Evolutionary conservation across 2,329 filamentous ascomycete species (phyloP).

Genomic region (Phialocephala sp.): DNA sequence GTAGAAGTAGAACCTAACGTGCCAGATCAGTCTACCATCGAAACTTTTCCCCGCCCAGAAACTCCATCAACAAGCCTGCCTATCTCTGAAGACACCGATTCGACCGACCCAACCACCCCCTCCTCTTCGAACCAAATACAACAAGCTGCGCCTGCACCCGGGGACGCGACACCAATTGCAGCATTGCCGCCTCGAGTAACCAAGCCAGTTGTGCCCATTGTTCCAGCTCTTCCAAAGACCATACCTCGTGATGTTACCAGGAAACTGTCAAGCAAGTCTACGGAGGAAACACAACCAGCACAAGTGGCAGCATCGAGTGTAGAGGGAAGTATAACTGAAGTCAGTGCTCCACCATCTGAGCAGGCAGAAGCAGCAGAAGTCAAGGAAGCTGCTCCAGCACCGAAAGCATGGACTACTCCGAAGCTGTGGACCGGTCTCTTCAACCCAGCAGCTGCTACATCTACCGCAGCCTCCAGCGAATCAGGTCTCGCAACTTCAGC

Average conservation of each 20-base stretch:
- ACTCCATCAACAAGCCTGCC: constrained; percentile 50
- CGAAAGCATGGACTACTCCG: constrained; percentile 50
- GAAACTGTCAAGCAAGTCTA: constrained; percentile 26
- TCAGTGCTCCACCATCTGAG: constrained; percentile 6
- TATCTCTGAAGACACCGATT: constrained; percentile 45
- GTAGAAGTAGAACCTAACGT: background rate
- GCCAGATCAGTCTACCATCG: constrained; percentile 36
- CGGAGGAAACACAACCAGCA: constrained; percentile 25
- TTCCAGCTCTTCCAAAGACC: constrained; percentile 49
- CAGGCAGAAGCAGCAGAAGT: constrained; percentile 28
- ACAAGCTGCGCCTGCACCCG: constrained; percentile 26
- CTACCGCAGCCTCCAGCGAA: constrained; percentile 42
- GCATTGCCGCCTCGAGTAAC: constrained; percentile 45
- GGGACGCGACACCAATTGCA: constrained; percentile 37
- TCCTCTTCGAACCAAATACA: constrained; percentile 45
- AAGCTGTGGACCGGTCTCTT: constrained; percentile 75
- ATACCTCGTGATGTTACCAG: constrained; percentile 45
- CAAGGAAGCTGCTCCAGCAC: constrained; percentile 48
- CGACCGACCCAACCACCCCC: constrained; percentile 60
- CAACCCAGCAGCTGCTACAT: constrained; percentile 52
- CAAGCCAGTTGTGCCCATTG: constrained; percentile 55
- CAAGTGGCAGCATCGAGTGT: constrained; percentile 18
- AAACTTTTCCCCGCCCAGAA: constrained; percentile 52
- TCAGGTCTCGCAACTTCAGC: constrained; percentile 39
- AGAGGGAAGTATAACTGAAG: background rate